Evolutionary conservation across 257 asterid species (phyloP).

Genomic region (Nicotiana sylvestris): DNA sequence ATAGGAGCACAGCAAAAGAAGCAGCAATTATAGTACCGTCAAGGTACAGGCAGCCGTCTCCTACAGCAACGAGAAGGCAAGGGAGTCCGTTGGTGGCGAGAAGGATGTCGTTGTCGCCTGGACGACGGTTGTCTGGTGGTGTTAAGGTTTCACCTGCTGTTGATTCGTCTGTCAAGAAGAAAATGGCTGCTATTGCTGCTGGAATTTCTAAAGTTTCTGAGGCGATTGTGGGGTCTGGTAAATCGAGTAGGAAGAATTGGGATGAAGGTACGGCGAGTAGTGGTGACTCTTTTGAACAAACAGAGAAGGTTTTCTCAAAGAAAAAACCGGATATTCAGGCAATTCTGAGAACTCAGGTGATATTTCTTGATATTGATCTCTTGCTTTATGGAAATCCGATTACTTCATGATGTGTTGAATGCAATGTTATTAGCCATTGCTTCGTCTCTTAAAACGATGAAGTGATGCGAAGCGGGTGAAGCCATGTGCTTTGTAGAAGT

Average conservation of each 20-base stretch:
- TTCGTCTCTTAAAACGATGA: too few species aligned
- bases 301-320: constrained; percentile 43
- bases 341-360: constrained; percentile 88
- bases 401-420: neutral
- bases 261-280: constrained; percentile 52
- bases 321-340: constrained; percentile 72
- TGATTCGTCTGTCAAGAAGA: constrained; percentile 81
- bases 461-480: too few species aligned
- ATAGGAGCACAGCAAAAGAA: constrained; percentile 60
- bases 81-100: constrained; percentile 69
- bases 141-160: constrained; percentile 57
- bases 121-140: constrained; percentile 71
- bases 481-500: too few species aligned
- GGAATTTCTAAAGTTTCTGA: constrained; percentile 80
- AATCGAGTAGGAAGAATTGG: constrained; percentile 80
- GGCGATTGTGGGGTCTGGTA: constrained; percentile 54
- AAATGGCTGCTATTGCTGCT: constrained; percentile 54
- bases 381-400: neutral
- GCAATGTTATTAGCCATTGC: too few species aligned
- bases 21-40: constrained; percentile 90
- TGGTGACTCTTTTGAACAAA: constrained; percentile 46
- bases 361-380: neutral
- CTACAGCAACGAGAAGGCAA: constrained; percentile 63
- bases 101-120: constrained; percentile 87
- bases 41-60: constrained; percentile 87